Evolutionary conservation across 371 early-diverging fungal genomes (phyloP), one percentile per base, ranked within the genome.

Genomic region (Mucor indicus): DNA sequence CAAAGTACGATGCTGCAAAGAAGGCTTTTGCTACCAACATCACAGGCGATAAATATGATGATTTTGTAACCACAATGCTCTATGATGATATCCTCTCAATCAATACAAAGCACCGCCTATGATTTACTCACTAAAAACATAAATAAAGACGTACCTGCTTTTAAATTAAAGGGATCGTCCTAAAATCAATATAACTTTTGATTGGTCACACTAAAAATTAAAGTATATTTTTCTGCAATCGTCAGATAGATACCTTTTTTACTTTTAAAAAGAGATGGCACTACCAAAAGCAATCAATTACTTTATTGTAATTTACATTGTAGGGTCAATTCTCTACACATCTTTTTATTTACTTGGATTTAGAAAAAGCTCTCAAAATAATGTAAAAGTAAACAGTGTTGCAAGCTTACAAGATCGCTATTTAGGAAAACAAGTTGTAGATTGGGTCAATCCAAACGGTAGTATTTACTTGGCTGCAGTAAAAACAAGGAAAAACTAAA

Each of bases 1-100:
- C 80, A 47, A 93, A 92, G 62, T 86, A 88, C 44, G 75, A 77
- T 35, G 67, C 72, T 49, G 97, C 97, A 50, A 86, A 85, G 77
- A 72, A 82, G 65, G 80, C 78, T 58, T 77, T 96, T 43, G 80
- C 80, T 22, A 70, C 81, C 36, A 93, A 92, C 52, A 76, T 93
- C 64, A 85, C 85, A 23, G 93, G 93, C 33, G 64, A 83, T 50
- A 41, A 51, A 20, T 95, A 93, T 68, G 85, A 90, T 38, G 96
- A 95, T 53, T 96, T 96, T 77, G 71, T 96, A 60, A 95, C 96
- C 31, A 84, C 86, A 0, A 67, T 90, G 53, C 77, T 86, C 57
- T 92, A 92, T 64, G 84, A 89, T 61, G 85, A 87, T 40, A 85
- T 90, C 48, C 67, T 77, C 53, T 64, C 62, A 22, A 50, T 59